Percentiles rank a stretch among this genome's conserved stretches.
phyloP scores from a whole-genome alignment of 2,329 filamentous ascomycete species.

The Venturia aucupariae region DNA sequence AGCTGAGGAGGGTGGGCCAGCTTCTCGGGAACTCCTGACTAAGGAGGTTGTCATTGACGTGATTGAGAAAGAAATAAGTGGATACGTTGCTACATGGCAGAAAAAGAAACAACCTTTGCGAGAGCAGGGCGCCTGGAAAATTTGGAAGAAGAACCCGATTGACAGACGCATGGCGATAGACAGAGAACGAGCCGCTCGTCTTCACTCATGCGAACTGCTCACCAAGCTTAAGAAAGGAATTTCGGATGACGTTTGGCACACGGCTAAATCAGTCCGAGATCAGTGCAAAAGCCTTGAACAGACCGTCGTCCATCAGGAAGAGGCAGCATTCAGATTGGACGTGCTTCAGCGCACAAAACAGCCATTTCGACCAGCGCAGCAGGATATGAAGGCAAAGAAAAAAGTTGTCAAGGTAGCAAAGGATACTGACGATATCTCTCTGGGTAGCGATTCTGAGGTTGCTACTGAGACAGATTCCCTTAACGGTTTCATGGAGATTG shows the following conservation, averaged over 20 bases:
- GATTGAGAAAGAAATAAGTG: conserved; percentile 46
- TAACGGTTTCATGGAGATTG: conserved; percentile 1
- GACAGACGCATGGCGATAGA: background rate
- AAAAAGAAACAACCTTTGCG: conserved; percentile 47
- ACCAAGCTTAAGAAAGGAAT: conserved; percentile 48
- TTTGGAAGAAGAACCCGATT: conserved; percentile 45
- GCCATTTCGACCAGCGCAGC: background rate
- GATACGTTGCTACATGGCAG: conserved; percentile 48
- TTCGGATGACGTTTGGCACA: conserved; percentile 43
- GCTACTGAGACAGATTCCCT: conserved; percentile 27
- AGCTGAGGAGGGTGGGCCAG: conserved; percentile 36
- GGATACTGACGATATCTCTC: conserved; percentile 39
- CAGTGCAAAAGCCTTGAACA: conserved; percentile 53
- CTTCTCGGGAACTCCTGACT: conserved; percentile 21
- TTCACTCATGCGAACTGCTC: conserved; percentile 43
- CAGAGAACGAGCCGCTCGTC: conserved; percentile 29
- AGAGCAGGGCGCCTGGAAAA: conserved; percentile 45
- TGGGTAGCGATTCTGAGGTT: conserved; percentile 24
- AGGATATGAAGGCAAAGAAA: conserved; percentile 8
- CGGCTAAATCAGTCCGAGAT: conserved; percentile 41
- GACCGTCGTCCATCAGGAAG: conserved; percentile 53
- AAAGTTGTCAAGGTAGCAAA: conserved; percentile 11
- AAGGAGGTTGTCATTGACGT: conserved; percentile 41
- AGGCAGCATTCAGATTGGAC: conserved; percentile 37
- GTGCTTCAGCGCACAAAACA: background rate